Percentiles rank a stretch among this genome's conserved stretches.
phyloP scores from a whole-genome alignment of 495 filamentous ascomycete genomes.

The Friedmanniomyces simplex region DNA sequence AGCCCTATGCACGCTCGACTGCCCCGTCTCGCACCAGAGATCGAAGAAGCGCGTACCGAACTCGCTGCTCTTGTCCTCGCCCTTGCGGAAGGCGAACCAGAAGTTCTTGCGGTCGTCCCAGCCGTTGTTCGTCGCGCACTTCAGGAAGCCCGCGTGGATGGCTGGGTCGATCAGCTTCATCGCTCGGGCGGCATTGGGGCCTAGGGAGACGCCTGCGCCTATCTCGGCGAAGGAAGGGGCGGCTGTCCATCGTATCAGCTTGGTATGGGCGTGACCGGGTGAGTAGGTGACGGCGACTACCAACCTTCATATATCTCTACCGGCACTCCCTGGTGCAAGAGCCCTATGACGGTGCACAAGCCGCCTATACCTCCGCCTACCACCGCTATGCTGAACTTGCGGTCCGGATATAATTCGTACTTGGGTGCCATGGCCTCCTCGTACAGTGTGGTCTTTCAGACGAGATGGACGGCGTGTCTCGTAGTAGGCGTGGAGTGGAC shows the following conservation, averaged over 20 bases:
- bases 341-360: conserved; percentile 17
- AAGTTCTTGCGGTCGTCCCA: conserved; percentile 11
- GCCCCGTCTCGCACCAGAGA: conserved; percentile 21
- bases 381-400: conserved; percentile 17
- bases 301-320: conserved; percentile 22
- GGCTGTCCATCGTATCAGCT: conserved; percentile 1
- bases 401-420: conserved; percentile 7
- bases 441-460: no score
- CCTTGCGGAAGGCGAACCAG: conserved; percentile 27
- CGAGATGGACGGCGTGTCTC: no score
- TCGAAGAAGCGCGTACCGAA: conserved; percentile 28
- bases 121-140: conserved; percentile 27
- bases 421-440: conserved; percentile 15
- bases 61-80: conserved; percentile 17
- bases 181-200: conserved; percentile 47
- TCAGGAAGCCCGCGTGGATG: conserved; percentile 36
- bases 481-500: no score
- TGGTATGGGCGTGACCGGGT: background rate
- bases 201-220: conserved; percentile 53
- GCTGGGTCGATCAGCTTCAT: conserved; percentile 43
- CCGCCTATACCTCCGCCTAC: conserved; percentile 24
- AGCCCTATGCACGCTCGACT: conserved; percentile 43
- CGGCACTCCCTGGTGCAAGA: conserved; percentile 19
- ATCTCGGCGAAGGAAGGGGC: conserved; percentile 35
- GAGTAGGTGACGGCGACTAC: background rate